Evolutionary conservation across 805 yeast species (phyloP), one percentile per base, ranked within the genome.

Genomic region (Zygosaccharomyces siamensis): DNA sequence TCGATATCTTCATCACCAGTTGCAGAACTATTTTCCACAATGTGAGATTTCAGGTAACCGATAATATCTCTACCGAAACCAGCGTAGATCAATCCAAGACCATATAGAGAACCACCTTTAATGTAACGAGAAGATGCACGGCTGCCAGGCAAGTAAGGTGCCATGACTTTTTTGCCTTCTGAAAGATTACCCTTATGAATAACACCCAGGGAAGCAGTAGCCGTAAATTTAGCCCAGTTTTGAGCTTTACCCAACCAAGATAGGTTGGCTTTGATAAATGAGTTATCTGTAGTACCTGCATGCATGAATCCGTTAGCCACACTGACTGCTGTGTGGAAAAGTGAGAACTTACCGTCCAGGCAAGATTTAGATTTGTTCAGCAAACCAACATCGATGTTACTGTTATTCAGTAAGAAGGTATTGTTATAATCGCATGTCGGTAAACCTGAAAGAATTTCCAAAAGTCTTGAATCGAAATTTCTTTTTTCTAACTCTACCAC

Each of bases 201-300:
- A 27, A 92, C 98, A 64, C 99, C 99, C 52, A 93, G 73, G 11
- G 98, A 97, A 7, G 98, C 98, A 11, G 98, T 92, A 2, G 98
- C 97, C 0, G 96, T 83, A 67, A 93, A 93, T 65, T 92, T 93
- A 5, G 97, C 89, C 99, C 99, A 93, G 69, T 92, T 89, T 41
- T 92, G 84, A n/a, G 99, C 97, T 70, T 89, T 88, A 39, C 95
- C 95, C 57, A 93, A 75, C 97, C 98, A 93, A 61, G 92, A 97
- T 61, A 89, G 74, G 64, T 93, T 93, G 39, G 84, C 79, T 66
- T 96, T 79, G 70, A 92, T 86, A 62, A 93, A 93, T 0, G 89
- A 81, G 66, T 93, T 97, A 62, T 87, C 95, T 7, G 98, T 88
- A 11, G 99, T 93, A 49, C 98, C 99, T 33, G 93, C 87, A 67